Conservation (phyloP, 352 stramenopile genomes). For the Phytophthora fragariaefolia region DNA sequence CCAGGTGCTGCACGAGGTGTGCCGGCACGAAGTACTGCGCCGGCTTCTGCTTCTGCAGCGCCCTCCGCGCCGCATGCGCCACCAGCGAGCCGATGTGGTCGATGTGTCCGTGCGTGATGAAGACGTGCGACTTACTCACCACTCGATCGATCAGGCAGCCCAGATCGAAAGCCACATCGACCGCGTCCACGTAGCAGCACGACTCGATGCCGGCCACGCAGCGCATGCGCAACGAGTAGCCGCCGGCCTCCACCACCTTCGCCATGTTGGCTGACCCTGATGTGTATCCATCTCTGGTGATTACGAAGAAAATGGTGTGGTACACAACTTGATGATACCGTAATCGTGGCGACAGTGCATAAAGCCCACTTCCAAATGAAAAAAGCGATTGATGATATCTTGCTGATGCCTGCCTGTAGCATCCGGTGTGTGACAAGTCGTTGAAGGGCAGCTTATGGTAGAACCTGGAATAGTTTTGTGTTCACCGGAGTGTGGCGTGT, state of each 20-base stretch:
- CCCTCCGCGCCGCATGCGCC: slow-evolving; percentile 64
- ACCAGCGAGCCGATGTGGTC: slow-evolving; percentile 82
- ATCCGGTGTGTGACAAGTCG: too few species aligned
- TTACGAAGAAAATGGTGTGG: neutral
- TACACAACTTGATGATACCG: neutral
- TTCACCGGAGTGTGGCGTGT: too few species aligned
- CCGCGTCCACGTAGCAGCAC: slow-evolving; percentile 73
- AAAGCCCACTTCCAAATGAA: neutral
- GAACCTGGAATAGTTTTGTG: too few species aligned
- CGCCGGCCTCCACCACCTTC: slow-evolving; percentile 43
- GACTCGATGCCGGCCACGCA: slow-evolving; percentile 80
- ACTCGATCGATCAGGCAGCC: slow-evolving; percentile 57
- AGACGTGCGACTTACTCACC: slow-evolving; percentile 74
- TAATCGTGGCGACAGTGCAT: neutral
- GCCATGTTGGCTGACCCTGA: slow-evolving; percentile 2
- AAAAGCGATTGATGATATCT: neutral
- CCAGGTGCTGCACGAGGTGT: slow-evolving; percentile 57
- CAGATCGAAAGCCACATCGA: slow-evolving; percentile 84
- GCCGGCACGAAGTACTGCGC: slow-evolving; percentile 75
- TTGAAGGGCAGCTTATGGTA: too few species aligned
- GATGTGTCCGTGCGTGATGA: slow-evolving; percentile 89
- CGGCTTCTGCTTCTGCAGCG: slow-evolving; percentile 56
- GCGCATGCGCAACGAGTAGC: slow-evolving; percentile 64
- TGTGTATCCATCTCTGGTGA: slow-evolving; percentile 1
- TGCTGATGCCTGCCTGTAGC: too few species aligned